A percentile compares a stretch with the other conserved stretches of the same genome.
Conservation (phyloP, 2,329 filamentous ascomycete genomes). For the Ophiostoma angusticollis region DNA sequence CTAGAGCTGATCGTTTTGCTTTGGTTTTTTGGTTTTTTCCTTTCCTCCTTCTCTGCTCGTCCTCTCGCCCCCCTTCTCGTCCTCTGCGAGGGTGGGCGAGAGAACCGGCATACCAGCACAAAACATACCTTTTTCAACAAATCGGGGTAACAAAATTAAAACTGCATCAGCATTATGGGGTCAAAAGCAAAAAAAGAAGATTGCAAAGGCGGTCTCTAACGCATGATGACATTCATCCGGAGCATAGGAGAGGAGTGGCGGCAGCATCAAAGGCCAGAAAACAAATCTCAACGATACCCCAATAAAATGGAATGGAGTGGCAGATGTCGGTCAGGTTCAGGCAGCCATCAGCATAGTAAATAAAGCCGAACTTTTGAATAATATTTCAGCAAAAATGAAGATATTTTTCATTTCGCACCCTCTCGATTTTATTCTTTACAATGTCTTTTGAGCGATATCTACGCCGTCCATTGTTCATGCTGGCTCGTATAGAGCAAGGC, state of each 20-base stretch:
- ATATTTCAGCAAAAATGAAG: not conserved
- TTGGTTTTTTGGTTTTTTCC: not conserved
- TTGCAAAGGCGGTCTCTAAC: not conserved
- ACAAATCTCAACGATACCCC: constrained; percentile 27
- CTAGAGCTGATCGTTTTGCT: constrained; percentile 1
- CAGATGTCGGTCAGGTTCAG: too few relatives aligned
- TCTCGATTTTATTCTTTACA: too few relatives aligned
- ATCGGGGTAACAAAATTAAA: constrained; percentile 8
- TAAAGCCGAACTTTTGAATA: not conserved
- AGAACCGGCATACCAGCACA: not conserved
- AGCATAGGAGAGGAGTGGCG: not conserved
- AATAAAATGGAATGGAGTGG: constrained; percentile 10
- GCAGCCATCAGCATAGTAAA: too few relatives aligned
- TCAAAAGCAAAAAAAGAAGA: constrained; percentile 8
- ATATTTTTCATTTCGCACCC: too few relatives aligned
- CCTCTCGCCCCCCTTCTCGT: not conserved
- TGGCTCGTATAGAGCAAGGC: too few relatives aligned
- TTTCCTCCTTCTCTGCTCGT: not conserved
- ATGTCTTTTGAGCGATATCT: too few relatives aligned
- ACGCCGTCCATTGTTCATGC: too few relatives aligned
- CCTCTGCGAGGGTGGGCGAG: not conserved
- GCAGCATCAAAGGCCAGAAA: constrained; percentile 15
- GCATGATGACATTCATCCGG: constrained; percentile 7
- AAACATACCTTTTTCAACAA: constrained; percentile 17
- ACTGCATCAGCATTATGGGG: not conserved